phyloP scores from a whole-genome alignment of 352 stramenopile genomes.

The Globisporangium cylindrosporum region DNA sequence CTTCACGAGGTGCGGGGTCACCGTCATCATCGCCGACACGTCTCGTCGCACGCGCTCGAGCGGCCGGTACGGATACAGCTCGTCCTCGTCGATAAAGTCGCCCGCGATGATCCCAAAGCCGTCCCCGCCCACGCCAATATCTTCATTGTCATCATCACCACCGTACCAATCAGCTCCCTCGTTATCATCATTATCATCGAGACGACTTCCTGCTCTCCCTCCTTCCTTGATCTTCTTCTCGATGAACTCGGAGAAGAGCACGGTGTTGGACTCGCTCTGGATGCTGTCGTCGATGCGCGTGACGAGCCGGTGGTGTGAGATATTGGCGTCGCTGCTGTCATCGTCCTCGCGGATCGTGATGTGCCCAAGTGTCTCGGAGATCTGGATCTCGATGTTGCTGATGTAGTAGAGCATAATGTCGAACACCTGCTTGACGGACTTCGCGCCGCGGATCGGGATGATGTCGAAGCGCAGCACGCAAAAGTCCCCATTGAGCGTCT shows the following conservation, averaged over 20 bases:
- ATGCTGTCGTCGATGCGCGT: conserved; percentile 30
- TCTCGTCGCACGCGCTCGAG: conserved; percentile 22
- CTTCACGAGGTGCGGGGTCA: conserved; percentile 20
- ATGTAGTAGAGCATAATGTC: conserved; percentile 49
- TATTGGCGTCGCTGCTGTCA: conserved; percentile 35
- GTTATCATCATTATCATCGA: background rate
- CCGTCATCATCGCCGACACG: conserved; percentile 22
- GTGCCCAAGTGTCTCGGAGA: conserved; percentile 50
- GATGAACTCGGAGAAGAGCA: conserved; percentile 29
- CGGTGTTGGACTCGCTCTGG: conserved; percentile 39
- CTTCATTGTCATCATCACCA: conserved; percentile 15
- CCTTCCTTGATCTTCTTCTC: background rate
- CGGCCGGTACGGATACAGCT: conserved; percentile 24
- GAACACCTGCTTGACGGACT: conserved; percentile 38
- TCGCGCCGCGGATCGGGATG: conserved; percentile 33
- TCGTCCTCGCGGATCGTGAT: conserved; percentile 59
- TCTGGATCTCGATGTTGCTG: conserved; percentile 50
- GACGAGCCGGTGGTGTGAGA: conserved; percentile 45
- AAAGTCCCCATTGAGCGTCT: conserved; percentile 33
- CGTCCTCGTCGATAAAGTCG: conserved; percentile 17
- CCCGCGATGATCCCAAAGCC: conserved; percentile 25
- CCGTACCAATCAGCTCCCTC: background rate
- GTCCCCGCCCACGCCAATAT: conserved; percentile 3
- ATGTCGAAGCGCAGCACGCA: conserved; percentile 50
- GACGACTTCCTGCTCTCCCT: background rate